Conservation (phyloP, 345 rosid genomes). For the Chamaenerion angustifolium region DNA sequence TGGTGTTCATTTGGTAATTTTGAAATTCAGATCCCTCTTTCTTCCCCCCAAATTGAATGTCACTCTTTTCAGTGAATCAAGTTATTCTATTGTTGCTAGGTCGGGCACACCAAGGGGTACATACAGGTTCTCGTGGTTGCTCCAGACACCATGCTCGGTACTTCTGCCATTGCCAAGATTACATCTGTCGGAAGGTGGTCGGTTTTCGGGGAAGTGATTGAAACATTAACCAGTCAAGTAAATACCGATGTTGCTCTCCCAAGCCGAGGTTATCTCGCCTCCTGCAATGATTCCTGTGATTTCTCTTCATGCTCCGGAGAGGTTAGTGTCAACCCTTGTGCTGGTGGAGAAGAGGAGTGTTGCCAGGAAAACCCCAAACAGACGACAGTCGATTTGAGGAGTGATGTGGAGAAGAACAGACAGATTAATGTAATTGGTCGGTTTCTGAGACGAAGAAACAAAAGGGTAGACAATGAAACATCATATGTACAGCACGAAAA, state of each 20-base stretch:
- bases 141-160: slow-evolving; percentile 57
- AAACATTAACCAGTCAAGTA: slow-evolving; percentile 19
- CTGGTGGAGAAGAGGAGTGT: slow-evolving; percentile 38
- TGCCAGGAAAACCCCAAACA: slow-evolving; percentile 12
- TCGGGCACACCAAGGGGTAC: slow-evolving; percentile 86
- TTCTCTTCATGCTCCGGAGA: slow-evolving; percentile 28
- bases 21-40: too few species aligned
- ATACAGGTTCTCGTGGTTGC: slow-evolving; percentile 67
- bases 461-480: slow-evolving; percentile 11
- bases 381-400: slow-evolving; percentile 4
- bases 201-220: slow-evolving; percentile 69
- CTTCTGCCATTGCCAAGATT: slow-evolving; percentile 72
- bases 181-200: slow-evolving; percentile 94
- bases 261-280: too few species aligned
- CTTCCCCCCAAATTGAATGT: too few species aligned
- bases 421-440: slow-evolving; percentile 26
- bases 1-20: slow-evolving; percentile 62
- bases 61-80: too few species aligned
- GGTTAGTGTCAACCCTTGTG: slow-evolving; percentile 17
- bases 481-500: slow-evolving; percentile 4
- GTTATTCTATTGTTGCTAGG: slow-evolving; percentile 25
- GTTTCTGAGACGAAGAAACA: slow-evolving; percentile 20
- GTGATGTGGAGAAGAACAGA: slow-evolving; percentile 14
- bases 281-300: slow-evolving; percentile 20
- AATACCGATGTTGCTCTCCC: neutral